Conservation (phyloP, 1,284 basidiomycete species). For the Ceratobasidium sp. region DNA sequence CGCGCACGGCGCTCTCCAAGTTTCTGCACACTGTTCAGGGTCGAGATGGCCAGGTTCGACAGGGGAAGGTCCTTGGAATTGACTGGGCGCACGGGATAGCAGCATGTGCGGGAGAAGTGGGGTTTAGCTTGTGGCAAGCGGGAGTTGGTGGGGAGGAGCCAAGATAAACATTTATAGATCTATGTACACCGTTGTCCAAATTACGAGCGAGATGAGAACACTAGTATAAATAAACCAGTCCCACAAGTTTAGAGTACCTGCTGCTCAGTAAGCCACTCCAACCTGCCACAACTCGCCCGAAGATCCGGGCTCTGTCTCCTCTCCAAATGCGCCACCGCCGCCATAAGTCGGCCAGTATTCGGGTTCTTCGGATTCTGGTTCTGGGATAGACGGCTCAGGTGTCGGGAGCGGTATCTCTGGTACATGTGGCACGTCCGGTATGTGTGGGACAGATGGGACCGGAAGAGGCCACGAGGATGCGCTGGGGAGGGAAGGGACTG, state of each 20-base stretch:
- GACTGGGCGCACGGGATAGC: conserved; percentile 73
- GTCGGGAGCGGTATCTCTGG: conserved; percentile 1
- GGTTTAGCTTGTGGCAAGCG: conserved; percentile 45
- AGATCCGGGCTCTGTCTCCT: neutral
- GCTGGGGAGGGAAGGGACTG: neutral
- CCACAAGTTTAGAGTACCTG: too few species aligned
- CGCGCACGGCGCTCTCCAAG: conserved; percentile 71
- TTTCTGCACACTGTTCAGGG: conserved; percentile 60
- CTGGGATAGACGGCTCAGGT: neutral
- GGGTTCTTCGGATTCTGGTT: conserved; percentile 3
- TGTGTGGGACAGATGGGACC: neutral
- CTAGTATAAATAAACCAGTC: conserved; percentile 9
- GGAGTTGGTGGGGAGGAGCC: conserved; percentile 40
- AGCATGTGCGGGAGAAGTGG: conserved; percentile 46
- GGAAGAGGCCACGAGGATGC: neutral
- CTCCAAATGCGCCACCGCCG: neutral
- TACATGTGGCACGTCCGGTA: neutral
- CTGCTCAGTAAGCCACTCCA: conserved; percentile 25
- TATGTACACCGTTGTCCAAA: conserved; percentile 20
- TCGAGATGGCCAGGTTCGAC: conserved; percentile 45
- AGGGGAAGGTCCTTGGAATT: conserved; percentile 65
- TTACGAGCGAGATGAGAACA: conserved; percentile 21
- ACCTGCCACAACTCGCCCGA: conserved; percentile 40
- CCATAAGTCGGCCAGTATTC: neutral
- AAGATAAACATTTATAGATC: neutral